phyloP scores from a whole-genome alignment of 129 eudicot genomes.

The Flaveria trinervia region DNA sequence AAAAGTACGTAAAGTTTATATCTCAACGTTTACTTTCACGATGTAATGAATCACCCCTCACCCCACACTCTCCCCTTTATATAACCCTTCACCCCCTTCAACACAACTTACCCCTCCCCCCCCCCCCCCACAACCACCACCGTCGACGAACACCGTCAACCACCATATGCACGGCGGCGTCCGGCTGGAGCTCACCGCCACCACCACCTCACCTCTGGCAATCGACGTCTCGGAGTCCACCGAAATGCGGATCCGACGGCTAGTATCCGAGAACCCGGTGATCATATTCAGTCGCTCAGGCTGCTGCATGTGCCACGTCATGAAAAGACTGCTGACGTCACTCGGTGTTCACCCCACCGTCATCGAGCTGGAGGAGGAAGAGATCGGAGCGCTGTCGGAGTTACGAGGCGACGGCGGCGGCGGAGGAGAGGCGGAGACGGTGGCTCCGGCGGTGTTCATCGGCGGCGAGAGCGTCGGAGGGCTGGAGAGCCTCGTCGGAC shows the following conservation, averaged over 20 bases:
- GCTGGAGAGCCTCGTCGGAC: slow-evolving; percentile 74
- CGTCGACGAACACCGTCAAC: slow-evolving; percentile 44
- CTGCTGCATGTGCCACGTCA: slow-evolving; percentile 99
- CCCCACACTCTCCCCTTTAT: slow-evolving; percentile 21
- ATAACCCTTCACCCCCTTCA: slow-evolving; percentile 22
- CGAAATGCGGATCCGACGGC: slow-evolving; percentile 78
- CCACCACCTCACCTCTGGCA: slow-evolving; percentile 67
- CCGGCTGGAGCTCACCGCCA: slow-evolving; percentile 68
- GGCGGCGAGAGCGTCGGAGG: slow-evolving; percentile 87
- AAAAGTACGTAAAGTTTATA: slow-evolving; percentile 21
- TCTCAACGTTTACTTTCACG: not conserved
- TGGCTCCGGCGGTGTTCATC: slow-evolving; percentile 72
- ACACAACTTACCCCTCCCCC: slow-evolving; percentile 11
- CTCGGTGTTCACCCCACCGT: slow-evolving; percentile 90
- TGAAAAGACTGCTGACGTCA: slow-evolving; percentile 67
- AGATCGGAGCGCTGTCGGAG: slow-evolving; percentile 61
- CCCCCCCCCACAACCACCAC: slow-evolving; percentile 6
- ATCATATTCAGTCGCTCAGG: slow-evolving; percentile 76
- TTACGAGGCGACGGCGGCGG: no score
- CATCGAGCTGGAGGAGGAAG: slow-evolving; percentile 81
- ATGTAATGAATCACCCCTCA: slow-evolving; percentile 35
- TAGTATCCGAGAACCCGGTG: slow-evolving; percentile 73
- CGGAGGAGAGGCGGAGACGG: slow-evolving; percentile 20
- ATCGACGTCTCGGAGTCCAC: slow-evolving; percentile 79
- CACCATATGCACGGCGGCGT: slow-evolving; percentile 34